Percentiles rank a stretch among this genome's conserved stretches.
Conservation (phyloP, 345 rosid species). For the Brassica cretica region DNA sequence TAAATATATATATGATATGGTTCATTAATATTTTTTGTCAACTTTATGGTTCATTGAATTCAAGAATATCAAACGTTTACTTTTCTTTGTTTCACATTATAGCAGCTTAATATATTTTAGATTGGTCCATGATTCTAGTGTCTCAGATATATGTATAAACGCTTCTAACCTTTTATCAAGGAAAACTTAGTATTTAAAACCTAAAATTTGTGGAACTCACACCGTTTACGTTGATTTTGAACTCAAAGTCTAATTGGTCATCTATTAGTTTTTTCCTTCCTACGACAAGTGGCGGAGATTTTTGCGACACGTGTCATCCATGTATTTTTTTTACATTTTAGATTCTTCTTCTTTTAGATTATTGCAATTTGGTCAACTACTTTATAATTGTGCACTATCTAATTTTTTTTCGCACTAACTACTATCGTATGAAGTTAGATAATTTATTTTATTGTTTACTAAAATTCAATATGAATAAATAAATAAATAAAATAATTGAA, state of each 20-base stretch:
- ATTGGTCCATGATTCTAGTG: neutral
- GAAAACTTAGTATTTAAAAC: neutral
- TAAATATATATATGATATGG: neutral
- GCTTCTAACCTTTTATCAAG: neutral
- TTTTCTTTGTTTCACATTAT: conserved; percentile 28
- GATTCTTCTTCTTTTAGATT: no score
- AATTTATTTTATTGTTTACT: no score
- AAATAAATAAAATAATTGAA: no score
- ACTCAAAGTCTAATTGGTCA: neutral
- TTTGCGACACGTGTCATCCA: no score
- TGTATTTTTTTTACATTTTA: no score
- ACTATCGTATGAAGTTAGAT: no score
- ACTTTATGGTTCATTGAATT: neutral
- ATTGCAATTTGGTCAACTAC: no score
- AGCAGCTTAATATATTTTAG: neutral
- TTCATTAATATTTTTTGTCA: neutral
- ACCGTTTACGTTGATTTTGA: neutral
- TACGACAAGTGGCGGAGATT: no score
- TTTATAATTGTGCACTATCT: no score
- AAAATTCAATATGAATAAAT: no score
- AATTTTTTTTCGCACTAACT: no score
- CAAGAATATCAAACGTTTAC: conserved; percentile 6
- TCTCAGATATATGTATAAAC: neutral
- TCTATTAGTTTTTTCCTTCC: no score
- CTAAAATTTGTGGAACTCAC: neutral